These are phyloP conservation scores for Zoysia japonica DNA, from an alignment of 176 grass and related monocot genomes.

Conservation along the genomic window DNA sequence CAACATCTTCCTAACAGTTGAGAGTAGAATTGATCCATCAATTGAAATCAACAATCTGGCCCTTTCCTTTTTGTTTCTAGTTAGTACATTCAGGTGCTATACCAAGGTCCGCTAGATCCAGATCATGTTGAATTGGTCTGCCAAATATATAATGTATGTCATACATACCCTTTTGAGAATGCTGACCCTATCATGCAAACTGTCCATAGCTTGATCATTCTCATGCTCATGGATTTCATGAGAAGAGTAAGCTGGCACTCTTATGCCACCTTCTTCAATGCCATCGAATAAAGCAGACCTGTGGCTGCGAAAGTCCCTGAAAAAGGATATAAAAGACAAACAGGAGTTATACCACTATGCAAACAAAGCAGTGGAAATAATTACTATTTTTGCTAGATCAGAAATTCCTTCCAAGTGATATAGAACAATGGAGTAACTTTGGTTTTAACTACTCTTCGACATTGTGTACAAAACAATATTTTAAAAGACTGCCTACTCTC, in stretches of 20 bases:
- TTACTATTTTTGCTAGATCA: not conserved
- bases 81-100: conserved; percentile 7
- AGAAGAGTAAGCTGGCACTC: conserved; percentile 63
- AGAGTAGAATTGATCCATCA: not conserved
- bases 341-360: not conserved
- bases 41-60: not conserved
- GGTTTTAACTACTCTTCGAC: not conserved
- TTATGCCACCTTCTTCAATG: conserved; percentile 71
- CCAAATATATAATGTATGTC: not conserved
- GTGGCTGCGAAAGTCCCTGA: conserved; percentile 50
- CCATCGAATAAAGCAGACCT: conserved; percentile 76
- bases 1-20: not conserved
- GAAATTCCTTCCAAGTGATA: conserved; percentile 24
- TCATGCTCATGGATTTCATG: conserved; percentile 80
- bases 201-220: conserved; percentile 69
- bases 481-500: not conserved
- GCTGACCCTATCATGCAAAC: conserved; percentile 77
- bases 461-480: not conserved
- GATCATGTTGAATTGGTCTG: not conserved
- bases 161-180: conserved; percentile 77
- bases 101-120: not conserved
- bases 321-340: conserved; percentile 27
- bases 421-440: not conserved
- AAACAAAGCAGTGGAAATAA: not conserved
- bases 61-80: not conserved